Base-by-base conservation (phyloP, 2,329 filamentous ascomycete genomes). In the Cryoendolithus antarcticus region DNA sequence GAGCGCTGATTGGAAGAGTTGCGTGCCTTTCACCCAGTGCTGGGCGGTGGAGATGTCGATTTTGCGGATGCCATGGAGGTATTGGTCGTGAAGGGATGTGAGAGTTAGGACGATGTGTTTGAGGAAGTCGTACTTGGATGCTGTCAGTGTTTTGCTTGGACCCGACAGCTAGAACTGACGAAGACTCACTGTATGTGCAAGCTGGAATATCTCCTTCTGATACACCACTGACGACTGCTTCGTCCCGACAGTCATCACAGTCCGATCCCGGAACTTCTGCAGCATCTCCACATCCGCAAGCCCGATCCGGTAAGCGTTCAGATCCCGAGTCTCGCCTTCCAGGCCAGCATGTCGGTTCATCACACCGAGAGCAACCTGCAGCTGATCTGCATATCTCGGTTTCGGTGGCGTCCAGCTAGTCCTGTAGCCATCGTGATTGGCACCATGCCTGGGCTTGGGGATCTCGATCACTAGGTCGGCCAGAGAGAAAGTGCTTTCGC, bases 61-160 rank as follows among this genome's bases (percentile, higher is more conserved):
- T 48, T 9, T 48, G 46, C 43, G n/a, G 8, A 44, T 35, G 21
- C 48, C 44, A 6, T 52, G 42, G n/a, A 70, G 52, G 44, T 65
- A 58, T 4, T 66, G 61, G 43, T 75, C 71, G 45, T 78, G 73
- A 45, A 72, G 64, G 3, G 70, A 52, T 2, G 72, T 69, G 13
- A 76, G 48, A 12, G 68, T 62, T 24, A 75, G 57, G 12, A 74
- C 60, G 34, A 69, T 59, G 50, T 77, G 73, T 57, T 74, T 65
- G 4, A 77, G 58, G 40, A 70, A 75, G 0, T 67, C 62, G 35
- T 72, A 58, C 67, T 70, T 19, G 13, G 3, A 9, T 12, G 2
- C 6, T 27, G 9, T 39, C 11, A 44, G 38, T 9, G 6, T 37
- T 34, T 13, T 28, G 15, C 15, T 19, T 19, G 15, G 15, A 19